These are phyloP conservation scores for Solanum chilense DNA, from an alignment of 257 asterid species.

Conservation along the genomic window DNA sequence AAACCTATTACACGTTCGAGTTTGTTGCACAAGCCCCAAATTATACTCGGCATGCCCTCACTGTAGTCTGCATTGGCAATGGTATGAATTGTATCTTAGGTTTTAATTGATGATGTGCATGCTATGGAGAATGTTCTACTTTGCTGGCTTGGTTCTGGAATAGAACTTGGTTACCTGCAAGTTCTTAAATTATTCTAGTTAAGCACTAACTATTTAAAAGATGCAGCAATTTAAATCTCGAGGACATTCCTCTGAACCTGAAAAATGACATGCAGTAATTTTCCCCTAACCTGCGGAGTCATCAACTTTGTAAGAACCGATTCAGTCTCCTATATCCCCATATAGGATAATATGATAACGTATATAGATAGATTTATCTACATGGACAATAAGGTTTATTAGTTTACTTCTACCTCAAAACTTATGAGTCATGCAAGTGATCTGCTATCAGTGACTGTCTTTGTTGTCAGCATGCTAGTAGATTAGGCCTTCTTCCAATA, in stretches of 20 bases:
- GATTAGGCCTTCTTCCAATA: neutral
- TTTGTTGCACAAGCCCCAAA: slow-evolving; percentile 73
- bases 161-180: neutral
- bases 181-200: neutral
- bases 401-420: neutral
- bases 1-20: slow-evolving; percentile 65
- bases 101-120: neutral
- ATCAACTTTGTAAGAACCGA: neutral
- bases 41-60: slow-evolving; percentile 85
- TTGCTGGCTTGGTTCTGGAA: neutral
- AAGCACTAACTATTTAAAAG: neutral
- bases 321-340: neutral
- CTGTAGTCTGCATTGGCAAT: slow-evolving; percentile 62
- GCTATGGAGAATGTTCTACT: neutral
- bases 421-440: neutral
- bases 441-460: neutral
- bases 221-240: neutral
- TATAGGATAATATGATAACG: neutral
- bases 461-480: neutral
- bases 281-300: neutral
- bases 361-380: neutral
- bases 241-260: neutral
- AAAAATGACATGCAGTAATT: neutral
- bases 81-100: slow-evolving; percentile 24
- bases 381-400: neutral